These are phyloP conservation scores for Skeletonema marinoi DNA, from an alignment of 108 stramenopile species.

Conservation along the genomic window DNA sequence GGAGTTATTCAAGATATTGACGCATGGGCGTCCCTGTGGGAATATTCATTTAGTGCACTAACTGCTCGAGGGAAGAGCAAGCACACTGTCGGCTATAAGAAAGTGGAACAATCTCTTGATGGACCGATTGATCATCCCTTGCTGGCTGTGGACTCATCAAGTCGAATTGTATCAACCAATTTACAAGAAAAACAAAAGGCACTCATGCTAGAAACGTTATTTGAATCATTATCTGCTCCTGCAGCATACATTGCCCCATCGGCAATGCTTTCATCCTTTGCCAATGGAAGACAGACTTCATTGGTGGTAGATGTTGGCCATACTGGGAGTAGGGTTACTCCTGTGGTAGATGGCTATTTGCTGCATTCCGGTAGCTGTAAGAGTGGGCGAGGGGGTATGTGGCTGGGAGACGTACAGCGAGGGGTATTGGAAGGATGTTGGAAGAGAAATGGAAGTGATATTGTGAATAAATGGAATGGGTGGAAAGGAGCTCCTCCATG, in stretches of 20 bases:
- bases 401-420: slow-evolving; percentile 63
- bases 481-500: slow-evolving; percentile 64
- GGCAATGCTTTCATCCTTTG: slow-evolving; percentile 84
- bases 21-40: slow-evolving; percentile 69
- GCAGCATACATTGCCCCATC: slow-evolving; percentile 77
- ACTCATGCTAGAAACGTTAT: slow-evolving; percentile 64
- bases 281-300: slow-evolving; percentile 77
- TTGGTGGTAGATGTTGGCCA: slow-evolving; percentile 81
- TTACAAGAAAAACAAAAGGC: slow-evolving; percentile 52
- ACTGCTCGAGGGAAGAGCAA: slow-evolving; percentile 62
- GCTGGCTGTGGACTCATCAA: slow-evolving; percentile 38
- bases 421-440: slow-evolving; percentile 30
- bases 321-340: slow-evolving; percentile 70
- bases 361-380: slow-evolving; percentile 67
- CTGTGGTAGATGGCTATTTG: slow-evolving; percentile 81
- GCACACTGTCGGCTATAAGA: slow-evolving; percentile 66
- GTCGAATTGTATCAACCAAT: slow-evolving; percentile 2
- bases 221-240: slow-evolving; percentile 76
- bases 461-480: slow-evolving; percentile 51
- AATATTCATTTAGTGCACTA: slow-evolving; percentile 60
- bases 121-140: slow-evolving; percentile 43
- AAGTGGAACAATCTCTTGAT: slow-evolving; percentile 1
- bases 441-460: slow-evolving; percentile 6
- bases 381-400: slow-evolving; percentile 78
- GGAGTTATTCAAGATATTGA: slow-evolving; percentile 74